Evolutionary conservation across 768 basidiomycete genomes (phyloP).

Genomic region (Phanerodontia chrysosporium): DNA sequence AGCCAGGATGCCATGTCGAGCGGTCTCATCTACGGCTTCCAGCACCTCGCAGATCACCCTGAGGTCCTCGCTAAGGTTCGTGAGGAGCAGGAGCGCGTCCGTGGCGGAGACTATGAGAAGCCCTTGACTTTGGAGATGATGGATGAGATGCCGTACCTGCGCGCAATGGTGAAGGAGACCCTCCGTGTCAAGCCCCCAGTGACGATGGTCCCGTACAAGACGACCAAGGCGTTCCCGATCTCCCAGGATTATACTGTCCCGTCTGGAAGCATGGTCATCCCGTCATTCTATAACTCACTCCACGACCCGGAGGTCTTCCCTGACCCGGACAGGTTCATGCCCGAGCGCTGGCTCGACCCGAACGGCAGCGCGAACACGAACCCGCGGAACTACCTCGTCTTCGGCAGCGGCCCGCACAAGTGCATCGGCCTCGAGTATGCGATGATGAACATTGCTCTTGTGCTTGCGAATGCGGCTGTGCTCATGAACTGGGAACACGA

Average conservation of each 20-base stretch:
- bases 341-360: slow-evolving; percentile 92
- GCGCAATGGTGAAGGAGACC: slow-evolving; percentile 91
- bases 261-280: slow-evolving; percentile 89
- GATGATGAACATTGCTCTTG: slow-evolving; percentile 82
- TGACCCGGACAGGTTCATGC: slow-evolving; percentile 75
- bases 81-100: slow-evolving; percentile 83
- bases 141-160: slow-evolving; percentile 89
- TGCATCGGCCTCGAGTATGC: slow-evolving; percentile 95
- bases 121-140: slow-evolving; percentile 84
- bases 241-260: slow-evolving; percentile 90
- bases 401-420: slow-evolving; percentile 88
- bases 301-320: slow-evolving; percentile 89
- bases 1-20: slow-evolving; percentile 98
- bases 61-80: slow-evolving; percentile 84
- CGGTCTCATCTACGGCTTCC: slow-evolving; percentile 93
- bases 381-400: slow-evolving; percentile 95
- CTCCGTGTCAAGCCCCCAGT: slow-evolving; percentile 91
- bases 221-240: slow-evolving; percentile 90
- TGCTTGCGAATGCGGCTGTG: slow-evolving; percentile 76
- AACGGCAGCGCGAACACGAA: slow-evolving; percentile 72
- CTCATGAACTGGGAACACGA: slow-evolving; percentile 87
- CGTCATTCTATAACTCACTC: slow-evolving; percentile 87
- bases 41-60: slow-evolving; percentile 91
- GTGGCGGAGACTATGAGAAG: slow-evolving; percentile 70
- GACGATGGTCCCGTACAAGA: slow-evolving; percentile 96